Evolutionary conservation across 352 stramenopile species (phyloP).

Genomic region (Pythium rishiriense): DNA sequence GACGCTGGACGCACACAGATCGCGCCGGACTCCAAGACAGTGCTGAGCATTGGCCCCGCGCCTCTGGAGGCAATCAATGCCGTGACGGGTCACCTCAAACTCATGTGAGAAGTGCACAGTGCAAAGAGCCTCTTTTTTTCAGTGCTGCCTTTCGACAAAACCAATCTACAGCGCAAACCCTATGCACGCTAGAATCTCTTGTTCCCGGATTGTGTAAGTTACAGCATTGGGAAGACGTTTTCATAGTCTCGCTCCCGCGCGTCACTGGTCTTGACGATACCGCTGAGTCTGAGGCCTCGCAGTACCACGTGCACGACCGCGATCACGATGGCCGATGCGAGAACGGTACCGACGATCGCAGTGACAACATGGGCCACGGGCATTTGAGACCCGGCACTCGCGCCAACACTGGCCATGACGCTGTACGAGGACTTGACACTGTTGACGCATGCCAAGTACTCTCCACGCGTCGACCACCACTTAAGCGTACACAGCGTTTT

Average conservation of each 20-base stretch:
- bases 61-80: slow-evolving; percentile 66
- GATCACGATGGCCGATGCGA: slow-evolving; percentile 41
- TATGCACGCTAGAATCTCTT: neutral
- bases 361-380: slow-evolving; percentile 35
- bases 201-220: slow-evolving; percentile 11
- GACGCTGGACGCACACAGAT: slow-evolving; percentile 87
- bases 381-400: neutral
- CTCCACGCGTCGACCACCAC: slow-evolving; percentile 76
- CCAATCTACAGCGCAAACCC: slow-evolving; percentile 1
- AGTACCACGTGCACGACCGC: slow-evolving; percentile 37
- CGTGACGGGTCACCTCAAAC: slow-evolving; percentile 82
- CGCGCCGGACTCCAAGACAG: slow-evolving; percentile 81
- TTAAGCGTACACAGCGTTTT: slow-evolving; percentile 70
- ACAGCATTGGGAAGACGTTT: slow-evolving; percentile 54
- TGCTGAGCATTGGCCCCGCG: slow-evolving; percentile 77
- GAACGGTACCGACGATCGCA: slow-evolving; percentile 47
- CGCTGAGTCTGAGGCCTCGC: slow-evolving; percentile 35
- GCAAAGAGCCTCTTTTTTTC: neutral
- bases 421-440: slow-evolving; percentile 23
- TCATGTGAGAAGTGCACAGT: slow-evolving; percentile 54
- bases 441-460: slow-evolving; percentile 71
- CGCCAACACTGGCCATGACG: slow-evolving; percentile 20
- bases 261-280: slow-evolving; percentile 40
- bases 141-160: neutral
- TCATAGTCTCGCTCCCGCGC: slow-evolving; percentile 42